Base-by-base conservation (phyloP, 2,329 filamentous ascomycete genomes). In the Ophiocordyceps sinensis region DNA sequence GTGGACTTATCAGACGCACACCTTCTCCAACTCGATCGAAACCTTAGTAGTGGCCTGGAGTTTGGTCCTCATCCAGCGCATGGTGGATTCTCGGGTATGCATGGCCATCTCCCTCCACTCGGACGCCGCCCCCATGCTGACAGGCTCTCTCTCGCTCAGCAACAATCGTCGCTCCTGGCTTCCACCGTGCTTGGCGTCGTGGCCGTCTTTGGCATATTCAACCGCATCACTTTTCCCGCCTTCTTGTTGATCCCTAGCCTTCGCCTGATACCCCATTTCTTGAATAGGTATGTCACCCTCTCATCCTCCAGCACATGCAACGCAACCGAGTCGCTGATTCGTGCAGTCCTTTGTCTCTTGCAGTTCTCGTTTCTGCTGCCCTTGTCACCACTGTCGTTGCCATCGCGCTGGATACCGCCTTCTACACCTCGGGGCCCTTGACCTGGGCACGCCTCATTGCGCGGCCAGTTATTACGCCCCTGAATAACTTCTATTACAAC, bases 1-100 rank as follows among this genome's bases (percentile, higher is more conserved):
- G 38, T 98, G 91, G 89, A 95, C 89, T 36, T 94, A 89, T 64
- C 91, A 98, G 64, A 91, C 86, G 15, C 91, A 98, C 63, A 96
- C 91, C 12, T 96, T 98, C 61, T 96, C 89, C 47, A 98, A 98
- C 64, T 93, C 89, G 46, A 75, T 96, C 49, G 91, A 98, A 66
- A 96, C 91, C 3, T 68, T 98, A 51, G 73, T 89, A 39, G 87
- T 98, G 40, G 76, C 85, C 41, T 98, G 91, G 91, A 88, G 84
- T 54, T 65, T 98, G 60, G 88, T 96, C 38, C 65, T 98, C 59
- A 88, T 95, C 46, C 79, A 85, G 60, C 80, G 89, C 57, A 91
- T 96, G 50, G 70, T 82, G 37, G 79, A 82, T 49, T 77, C 82
- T 53, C 83, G 81, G 65, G 86, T 91, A 68, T 37, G 73, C 40